Evolutionary conservation across 1,139 yeast genomes (phyloP).

Genomic region (Eremothecium gossypii): DNA sequence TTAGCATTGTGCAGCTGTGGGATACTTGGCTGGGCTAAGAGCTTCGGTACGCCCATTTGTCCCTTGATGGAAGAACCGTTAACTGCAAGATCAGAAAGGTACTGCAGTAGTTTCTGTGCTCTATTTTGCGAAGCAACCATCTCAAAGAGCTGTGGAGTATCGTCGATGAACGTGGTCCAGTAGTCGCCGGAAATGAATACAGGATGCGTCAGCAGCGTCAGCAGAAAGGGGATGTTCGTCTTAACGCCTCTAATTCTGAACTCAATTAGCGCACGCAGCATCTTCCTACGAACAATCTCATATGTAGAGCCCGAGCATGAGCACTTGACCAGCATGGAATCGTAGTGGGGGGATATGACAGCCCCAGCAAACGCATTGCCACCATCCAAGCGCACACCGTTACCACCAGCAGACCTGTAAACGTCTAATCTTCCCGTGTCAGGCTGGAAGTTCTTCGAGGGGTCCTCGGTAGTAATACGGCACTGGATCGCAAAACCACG

Average conservation of each 20-base stretch:
- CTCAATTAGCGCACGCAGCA: conserved; percentile 93
- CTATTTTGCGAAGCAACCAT: conserved; percentile 94
- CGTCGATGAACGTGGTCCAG: conserved; percentile 99
- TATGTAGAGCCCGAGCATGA: conserved; percentile 93
- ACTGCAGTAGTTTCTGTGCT: conserved; percentile 85
- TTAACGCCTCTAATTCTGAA: conserved; percentile 98
- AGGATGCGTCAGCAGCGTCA: conserved; percentile 86
- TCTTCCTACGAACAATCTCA: conserved; percentile 94
- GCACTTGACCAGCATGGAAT: conserved; percentile 96
- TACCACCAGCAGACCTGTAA: conserved; percentile 98
- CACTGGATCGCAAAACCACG: conserved; percentile 99
- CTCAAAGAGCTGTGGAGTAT: conserved; percentile 90
- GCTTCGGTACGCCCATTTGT: conserved; percentile 85
- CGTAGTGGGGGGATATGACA: conserved; percentile 93
- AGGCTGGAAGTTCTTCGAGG: conserved; percentile 93
- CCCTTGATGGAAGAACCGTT: conserved; percentile 95
- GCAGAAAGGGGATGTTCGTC: conserved; percentile 91
- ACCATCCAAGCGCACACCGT: conserved; percentile 97
- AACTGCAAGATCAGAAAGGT: conserved; percentile 86
- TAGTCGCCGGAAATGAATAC: conserved; percentile 83
- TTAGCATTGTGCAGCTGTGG: conserved; percentile 60
- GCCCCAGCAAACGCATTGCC: conserved; percentile 99
- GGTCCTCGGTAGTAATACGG: conserved; percentile 98
- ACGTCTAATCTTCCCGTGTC: conserved; percentile 98
- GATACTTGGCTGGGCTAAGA: conserved; percentile 61